Percentiles rank a stretch among this genome's conserved stretches.
Evolutionary conservation across 345 rosid genomes (phyloP).

Genomic region (Eucalyptus sideroxylon): DNA sequence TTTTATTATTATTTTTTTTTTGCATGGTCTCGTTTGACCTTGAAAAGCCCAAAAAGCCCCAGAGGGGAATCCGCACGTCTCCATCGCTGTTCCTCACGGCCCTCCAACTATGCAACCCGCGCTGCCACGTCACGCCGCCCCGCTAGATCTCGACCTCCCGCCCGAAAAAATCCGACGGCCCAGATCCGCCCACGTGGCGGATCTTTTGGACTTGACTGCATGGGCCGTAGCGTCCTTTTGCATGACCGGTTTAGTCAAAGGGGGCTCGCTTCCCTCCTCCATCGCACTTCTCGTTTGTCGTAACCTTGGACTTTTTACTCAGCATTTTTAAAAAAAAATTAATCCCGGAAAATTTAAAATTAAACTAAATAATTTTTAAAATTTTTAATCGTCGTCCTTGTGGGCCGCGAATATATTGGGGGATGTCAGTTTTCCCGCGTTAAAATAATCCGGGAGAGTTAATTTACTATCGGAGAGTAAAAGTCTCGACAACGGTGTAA

Average conservation of each 20-base stretch:
- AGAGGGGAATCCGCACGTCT: not conserved
- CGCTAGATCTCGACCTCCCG: not conserved
- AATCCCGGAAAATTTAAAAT: not conserved
- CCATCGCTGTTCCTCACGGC: not conserved
- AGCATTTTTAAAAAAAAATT: not conserved
- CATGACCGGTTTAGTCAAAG: conserved; percentile 12
- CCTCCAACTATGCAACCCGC: not conserved
- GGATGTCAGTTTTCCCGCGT: not conserved
- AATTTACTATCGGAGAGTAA: not conserved
- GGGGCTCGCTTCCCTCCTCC: conserved; percentile 7
- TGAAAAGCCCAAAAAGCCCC: conserved; percentile 2
- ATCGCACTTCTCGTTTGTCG: conserved; percentile 2
- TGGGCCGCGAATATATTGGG: not conserved
- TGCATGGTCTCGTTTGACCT: not conserved
- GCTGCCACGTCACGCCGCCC: conserved; percentile 8
- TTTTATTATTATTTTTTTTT: not conserved
- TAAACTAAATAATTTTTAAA: no score
- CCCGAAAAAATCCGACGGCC: conserved; percentile 1
- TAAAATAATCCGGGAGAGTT: not conserved
- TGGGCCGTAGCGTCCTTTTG: not conserved
- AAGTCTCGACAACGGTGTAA: not conserved
- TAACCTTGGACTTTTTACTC: not conserved
- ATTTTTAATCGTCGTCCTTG: not conserved
- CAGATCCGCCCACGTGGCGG: not conserved
- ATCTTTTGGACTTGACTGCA: not conserved